Conservation (phyloP, 495 filamentous ascomycete species). For the Daldinia caldariorum region DNA sequence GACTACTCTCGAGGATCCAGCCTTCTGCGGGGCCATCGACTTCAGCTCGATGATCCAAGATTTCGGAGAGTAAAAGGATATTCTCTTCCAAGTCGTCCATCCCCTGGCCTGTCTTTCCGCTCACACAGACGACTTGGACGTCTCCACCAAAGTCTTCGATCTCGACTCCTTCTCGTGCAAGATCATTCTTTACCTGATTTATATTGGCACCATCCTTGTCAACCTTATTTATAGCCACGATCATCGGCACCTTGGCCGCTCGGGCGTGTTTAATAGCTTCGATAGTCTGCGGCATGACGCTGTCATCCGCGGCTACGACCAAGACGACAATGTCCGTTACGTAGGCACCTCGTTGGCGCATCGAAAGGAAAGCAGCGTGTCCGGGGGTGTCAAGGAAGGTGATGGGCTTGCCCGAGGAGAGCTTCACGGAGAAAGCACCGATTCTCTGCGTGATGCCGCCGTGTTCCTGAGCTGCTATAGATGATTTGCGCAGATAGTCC, state of each 20-base stretch:
- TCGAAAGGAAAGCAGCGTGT: conserved; percentile 92
- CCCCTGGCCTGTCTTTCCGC: conserved; percentile 91
- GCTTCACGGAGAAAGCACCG: conserved; percentile 92
- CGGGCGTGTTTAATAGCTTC: conserved; percentile 96
- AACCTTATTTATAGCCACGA: conserved; percentile 98
- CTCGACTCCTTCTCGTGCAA: conserved; percentile 84
- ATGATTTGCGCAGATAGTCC: conserved; percentile 93
- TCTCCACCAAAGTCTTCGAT: conserved; percentile 97
- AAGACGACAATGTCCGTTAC: conserved; percentile 97
- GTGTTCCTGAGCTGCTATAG: conserved; percentile 87
- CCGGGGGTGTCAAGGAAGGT: conserved; percentile 98
- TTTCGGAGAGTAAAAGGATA: conserved; percentile 81
- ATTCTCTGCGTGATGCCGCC: conserved; percentile 99
- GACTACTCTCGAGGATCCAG: conserved; percentile 93
- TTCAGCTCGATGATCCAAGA: conserved; percentile 89
- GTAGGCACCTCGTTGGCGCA: conserved; percentile 94
- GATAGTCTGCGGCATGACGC: conserved; percentile 95
- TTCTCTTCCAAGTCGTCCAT: conserved; percentile 94
- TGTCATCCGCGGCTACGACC: conserved; percentile 97
- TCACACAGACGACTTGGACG: conserved; percentile 88
- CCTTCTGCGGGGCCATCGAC: conserved; percentile 81
- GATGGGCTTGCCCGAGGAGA: conserved; percentile 85
- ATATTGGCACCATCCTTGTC: conserved; percentile 84
- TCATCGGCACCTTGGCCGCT: conserved; percentile 90
- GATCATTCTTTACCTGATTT: conserved; percentile 86